Evolutionary conservation across 352 stramenopile species (phyloP), one percentile per base, ranked within the genome.

Genomic region (Phytophthora boehmeriae): DNA sequence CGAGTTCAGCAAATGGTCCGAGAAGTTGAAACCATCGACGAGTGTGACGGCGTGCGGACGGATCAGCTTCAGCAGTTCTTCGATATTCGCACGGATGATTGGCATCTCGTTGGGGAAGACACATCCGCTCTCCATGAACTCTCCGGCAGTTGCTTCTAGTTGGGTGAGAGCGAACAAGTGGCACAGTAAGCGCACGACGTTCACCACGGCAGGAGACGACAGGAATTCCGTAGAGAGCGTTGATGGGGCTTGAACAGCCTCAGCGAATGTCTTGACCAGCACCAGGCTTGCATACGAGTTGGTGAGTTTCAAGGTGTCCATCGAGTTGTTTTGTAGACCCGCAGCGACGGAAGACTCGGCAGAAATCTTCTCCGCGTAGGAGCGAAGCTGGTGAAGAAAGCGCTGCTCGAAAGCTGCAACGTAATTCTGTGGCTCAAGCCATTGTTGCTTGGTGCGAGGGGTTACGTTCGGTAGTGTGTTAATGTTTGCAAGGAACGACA

Each of bases 21-120:
- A 88, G 59, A 93, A 92, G 64, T 92, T 88, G 68, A 91, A 95
- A 16, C 78, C 80, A 36, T 95, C 83, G 25, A 85, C 80, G 22
- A 93, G 78, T 45, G 71, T 71, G 32, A 95, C 83, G 17, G 83
- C 86, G 45, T 95, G 77, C 6, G 73, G 67, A 8, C 83, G 83
- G 39, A 93, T 70, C 19, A 75, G 71, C n/a, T 44, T 44, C 13
- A 90, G 76, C 17, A 90, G 59, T 34, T 68, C 58, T 48, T 88
- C 74, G 47, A 90, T 81, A 54, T 67, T 73, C 17, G 63, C 50
- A 27, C 83, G 80, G n/a, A 93, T 63, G 20, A 68, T 43, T 19
- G 66, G 23, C 52, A 93, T 74, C 6, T 88, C 67, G n/a, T 25
- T 57, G 19, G 66, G 68, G 11, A 68, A 56, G n/a, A 90, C 67